Evolutionary conservation across 208 protist species (phyloP), one percentile per base, ranked within the genome.

Genomic region (Zelonia costaricensis): DNA sequence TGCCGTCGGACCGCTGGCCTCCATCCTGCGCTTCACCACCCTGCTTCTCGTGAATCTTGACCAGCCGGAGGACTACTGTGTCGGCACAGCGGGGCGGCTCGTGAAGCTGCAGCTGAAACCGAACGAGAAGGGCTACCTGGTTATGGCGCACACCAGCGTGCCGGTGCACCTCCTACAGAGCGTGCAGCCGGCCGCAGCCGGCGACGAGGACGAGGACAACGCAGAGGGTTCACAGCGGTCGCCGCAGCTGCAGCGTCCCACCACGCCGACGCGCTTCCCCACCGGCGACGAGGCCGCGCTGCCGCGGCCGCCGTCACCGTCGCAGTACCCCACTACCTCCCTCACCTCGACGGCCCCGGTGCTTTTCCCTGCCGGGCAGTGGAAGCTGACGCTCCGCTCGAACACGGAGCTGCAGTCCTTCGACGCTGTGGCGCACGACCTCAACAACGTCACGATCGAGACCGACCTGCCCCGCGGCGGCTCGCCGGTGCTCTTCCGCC

Each of bases 1-100:
- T 18, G 35, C 61, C 4, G 30, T 1, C 9, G 60, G 45, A 9
- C 23, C 22, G 3, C 22, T 27, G 3, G 48, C 74, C 18, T 46
- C 80, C 9, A 76, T 93, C 36, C 64, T 93, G 15, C 69, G 64
- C 23, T 82, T 74, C 38, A 80, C 77, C 33, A 53, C 40, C 5
- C 36, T 96, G 27, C 46, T 84, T 18, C 56, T 96, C 0, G 71
- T 93, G 20, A 70, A 94, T 68, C 66, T 96, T 18, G 91, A 94
- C 47, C 73, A 59, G 20, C 60, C 73, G 10, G 44, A 61, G 6
- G 64, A 76, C n/a, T 52, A 48, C 38, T 42, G 42, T 10, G 42
- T 74, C 1, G 87, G 87, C 25, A 64, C 70, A 4, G 59, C 66
- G 4, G 88, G 88, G 3, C 76, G 73, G 10, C 62, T 94, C 20